Percentiles rank a stretch among this genome's conserved stretches.
Evolutionary conservation across 257 asterid species (phyloP).

Genomic region (Rehmannia glutinosa): DNA sequence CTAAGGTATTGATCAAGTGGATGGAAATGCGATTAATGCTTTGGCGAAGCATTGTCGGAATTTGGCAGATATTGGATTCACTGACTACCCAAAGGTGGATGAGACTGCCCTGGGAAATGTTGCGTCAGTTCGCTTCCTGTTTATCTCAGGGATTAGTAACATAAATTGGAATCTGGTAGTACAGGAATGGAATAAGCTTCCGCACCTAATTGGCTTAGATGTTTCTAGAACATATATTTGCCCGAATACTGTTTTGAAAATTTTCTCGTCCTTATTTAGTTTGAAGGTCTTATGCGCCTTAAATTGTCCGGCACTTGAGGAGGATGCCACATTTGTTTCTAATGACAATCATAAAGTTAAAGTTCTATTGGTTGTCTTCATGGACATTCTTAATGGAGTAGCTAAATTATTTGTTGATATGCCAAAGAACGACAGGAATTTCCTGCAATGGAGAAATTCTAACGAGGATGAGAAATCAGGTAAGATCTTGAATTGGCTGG

Average conservation of each 20-base stretch:
- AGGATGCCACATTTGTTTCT: constrained; percentile 46
- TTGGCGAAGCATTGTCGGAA: constrained; percentile 53
- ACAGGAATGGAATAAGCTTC: constrained; percentile 61
- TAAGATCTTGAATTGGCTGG: constrained; percentile 69
- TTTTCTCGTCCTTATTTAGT: constrained; percentile 45
- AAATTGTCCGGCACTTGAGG: constrained; percentile 56
- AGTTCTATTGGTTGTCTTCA: constrained; percentile 54
- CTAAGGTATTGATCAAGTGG: constrained; percentile 67
- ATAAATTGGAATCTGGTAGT: constrained; percentile 56
- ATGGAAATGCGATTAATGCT: constrained; percentile 67
- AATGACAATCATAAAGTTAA: constrained; percentile 53
- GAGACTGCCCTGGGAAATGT: constrained; percentile 57
- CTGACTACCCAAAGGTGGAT: constrained; percentile 63
- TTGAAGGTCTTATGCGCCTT: constrained; percentile 73
- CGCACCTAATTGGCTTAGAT: constrained; percentile 62
- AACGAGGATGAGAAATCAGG: constrained; percentile 41
- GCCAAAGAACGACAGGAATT: constrained; percentile 44
- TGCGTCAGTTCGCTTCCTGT: constrained; percentile 57
- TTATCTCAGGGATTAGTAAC: constrained; percentile 68
- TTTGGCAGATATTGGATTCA: constrained; percentile 63
- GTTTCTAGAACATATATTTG: constrained; percentile 71
- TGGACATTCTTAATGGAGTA: constrained; percentile 54
- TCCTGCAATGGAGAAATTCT: constrained; percentile 44
- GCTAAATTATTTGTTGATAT: constrained; percentile 48
- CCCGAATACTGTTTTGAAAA: constrained; percentile 39